Evolutionary conservation across 306 rosid species (phyloP), one percentile per base, ranked within the genome.

Genomic region (Crotalaria pallida): DNA sequence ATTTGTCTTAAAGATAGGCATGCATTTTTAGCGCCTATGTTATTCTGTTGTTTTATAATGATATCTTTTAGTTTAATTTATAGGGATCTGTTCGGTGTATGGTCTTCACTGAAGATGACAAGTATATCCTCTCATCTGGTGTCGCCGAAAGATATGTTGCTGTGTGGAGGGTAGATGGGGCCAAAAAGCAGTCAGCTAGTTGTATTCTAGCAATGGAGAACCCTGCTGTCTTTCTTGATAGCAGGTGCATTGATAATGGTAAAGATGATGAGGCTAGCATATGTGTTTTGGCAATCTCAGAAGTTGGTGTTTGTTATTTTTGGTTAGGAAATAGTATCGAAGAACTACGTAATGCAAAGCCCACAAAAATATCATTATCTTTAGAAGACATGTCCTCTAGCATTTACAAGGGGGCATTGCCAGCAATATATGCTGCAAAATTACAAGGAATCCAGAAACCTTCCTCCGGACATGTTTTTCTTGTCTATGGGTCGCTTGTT

Each of bases 151-250:
- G 97, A 86, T 88, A 88, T 80, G 63, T 94, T 66, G 96, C 94
- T 59, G 74, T 88, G 26, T 94, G 99, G 99, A 81, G 65, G 70
- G 47, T 86, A 67, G 86, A 79, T 68, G 95, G 86, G 0, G 47
- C 69, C 29, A 94, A 86, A 85, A 90, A 80, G 81, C 87, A 90
- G 80, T 84, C 97, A 45, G 95, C 88, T 51, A 81, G 87, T 60
- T 88, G 92, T 79, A 85, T 88, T 75, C 97, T 94, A 62, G 88
- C 90, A 18, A 88, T 91, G 97, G 99, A 91, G 72, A 92, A 91
- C 75, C 97, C 99, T 71, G 90, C 97, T 50, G 88, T 87, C 67
- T 83, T 94, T 51, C 78, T 94, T 27, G 97, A 94, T 72, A 84
- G 94, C 84, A 82, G 81, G 72, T 77, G 89, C 62, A 63, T 81